Evolutionary conservation across 306 rosid species (phyloP), one percentile per base, ranked within the genome.

Genomic region (Ormosia emarginata): DNA sequence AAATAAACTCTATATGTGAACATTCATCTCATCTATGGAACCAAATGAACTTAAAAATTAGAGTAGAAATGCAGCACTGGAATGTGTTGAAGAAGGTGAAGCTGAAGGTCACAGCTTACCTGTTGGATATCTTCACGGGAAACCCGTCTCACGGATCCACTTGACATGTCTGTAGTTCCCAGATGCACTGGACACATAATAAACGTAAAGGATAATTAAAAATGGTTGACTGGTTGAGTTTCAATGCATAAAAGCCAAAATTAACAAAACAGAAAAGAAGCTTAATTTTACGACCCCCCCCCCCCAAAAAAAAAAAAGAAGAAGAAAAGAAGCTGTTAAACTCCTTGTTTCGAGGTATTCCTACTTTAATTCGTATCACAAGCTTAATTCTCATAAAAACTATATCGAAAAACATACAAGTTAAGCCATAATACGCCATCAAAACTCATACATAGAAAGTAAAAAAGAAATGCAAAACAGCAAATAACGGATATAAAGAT

Each of bases 71-170:
- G 41, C 39, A 68, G 44, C 10, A 10, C 39, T 29, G 37, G 4
- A 46, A 57, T 4, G 7, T 59, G 69, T 58, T 34, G 53, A 47
- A 62, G 43, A 62, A 32, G 41, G 71, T 47, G 78, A 76, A 55
- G 43, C 6, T 1, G 11, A 79, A 69, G 33, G 14, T 14, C 56
- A 78, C 32, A 78, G 66, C 87, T 86, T 88, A 92, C 97, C 90
- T 75, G 70, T 71, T 89, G 97, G 46, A 89, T 86, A 78, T 92
- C 95, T 83, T 90, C 85, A 40, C 90, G 91, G 61, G 94, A 89
- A 74, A 90, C 92, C 70, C 90, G 85, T 78, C 92, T 88, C 63
- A 78, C 86, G 2, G 93, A 50, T 76, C 92, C 93, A 65, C 93
- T 86, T 9, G 97, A 86, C 97, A 92, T 92, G 40, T 56, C 87